Percentiles rank a stretch among this genome's conserved stretches.
Conservation (phyloP, 2,329 filamentous ascomycete genomes). For the Zymoseptoria pseudotritici region DNA sequence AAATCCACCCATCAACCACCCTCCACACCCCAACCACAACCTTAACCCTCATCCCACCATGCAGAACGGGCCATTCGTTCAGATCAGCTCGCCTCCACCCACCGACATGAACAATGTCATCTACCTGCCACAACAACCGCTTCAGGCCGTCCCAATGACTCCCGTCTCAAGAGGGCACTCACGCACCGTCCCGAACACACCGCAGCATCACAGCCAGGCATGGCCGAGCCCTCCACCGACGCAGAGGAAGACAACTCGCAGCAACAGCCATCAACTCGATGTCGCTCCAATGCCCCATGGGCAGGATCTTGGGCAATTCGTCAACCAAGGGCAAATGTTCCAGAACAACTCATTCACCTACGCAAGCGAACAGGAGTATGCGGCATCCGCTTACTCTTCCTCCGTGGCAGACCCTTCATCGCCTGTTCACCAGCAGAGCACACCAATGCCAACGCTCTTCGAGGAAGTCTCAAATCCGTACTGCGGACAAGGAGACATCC, state of each 20-base stretch:
- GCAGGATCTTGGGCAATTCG: constrained; percentile 8
- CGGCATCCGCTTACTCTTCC: constrained; percentile 43
- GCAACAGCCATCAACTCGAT: constrained; percentile 41
- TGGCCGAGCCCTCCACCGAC: constrained; percentile 29
- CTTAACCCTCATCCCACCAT: constrained; percentile 5
- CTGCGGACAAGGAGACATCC: constrained; percentile 10
- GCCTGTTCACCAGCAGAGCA: constrained; percentile 30
- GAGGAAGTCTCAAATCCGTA: constrained; percentile 26
- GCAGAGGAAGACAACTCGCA: constrained; percentile 25
- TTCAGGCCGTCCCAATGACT: constrained; percentile 21
- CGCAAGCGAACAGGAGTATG: constrained; percentile 38
- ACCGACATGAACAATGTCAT: constrained; percentile 16
- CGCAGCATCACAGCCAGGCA: constrained; percentile 33
- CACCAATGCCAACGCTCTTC: constrained; percentile 32
- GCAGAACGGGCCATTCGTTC: constrained; percentile 15
- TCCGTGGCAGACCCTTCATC: constrained; percentile 43
- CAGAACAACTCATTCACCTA: constrained; percentile 31
- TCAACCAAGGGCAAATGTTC: constrained; percentile 9
- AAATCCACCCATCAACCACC: constrained; percentile 1
- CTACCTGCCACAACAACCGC: constrained; percentile 20
- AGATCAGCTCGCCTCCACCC: constrained; percentile 13
- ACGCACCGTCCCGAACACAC: constrained; percentile 46
- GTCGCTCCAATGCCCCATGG: constrained; percentile 47
- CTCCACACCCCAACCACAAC: constrained; percentile 9
- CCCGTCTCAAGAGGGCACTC: constrained; percentile 26